Base-by-base conservation (phyloP, 2,329 filamentous ascomycete genomes). In the Monosporascus ibericus region DNA sequence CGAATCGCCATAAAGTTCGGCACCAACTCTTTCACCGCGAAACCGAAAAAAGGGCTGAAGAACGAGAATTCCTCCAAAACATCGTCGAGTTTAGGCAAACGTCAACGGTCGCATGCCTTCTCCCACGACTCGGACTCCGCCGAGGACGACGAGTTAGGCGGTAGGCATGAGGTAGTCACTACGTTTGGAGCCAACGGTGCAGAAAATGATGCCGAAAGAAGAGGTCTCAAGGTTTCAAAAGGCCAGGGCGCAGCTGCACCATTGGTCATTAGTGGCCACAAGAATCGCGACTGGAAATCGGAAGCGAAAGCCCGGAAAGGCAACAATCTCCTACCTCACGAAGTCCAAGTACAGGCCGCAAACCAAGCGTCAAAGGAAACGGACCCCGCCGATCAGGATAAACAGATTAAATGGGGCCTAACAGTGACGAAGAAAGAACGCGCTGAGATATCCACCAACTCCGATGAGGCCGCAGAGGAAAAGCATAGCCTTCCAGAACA, bases 1-100 rank as follows among this genome's bases (percentile, higher is more conserved):
- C 64, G 75, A 25, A 78, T 80, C 61, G 75, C 76, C 55, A 79
- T 80, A 47, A 78, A 74, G 51, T 72, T 80, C 39, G 72, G 74
- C 37, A 56, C 66, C 6, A 47, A 63, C 18, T 52, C 63, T 27
- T 63, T 66, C 9, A 63, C 64, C 25, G 65, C 61, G 7, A 66
- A 57, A 49, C 56, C 60, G 17, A 58, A 60, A 53, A 68, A 66
- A 38, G 54, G 60, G 25, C 55, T 62, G 20, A 69, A 67, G 42
- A 60, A 56, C 44, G 51, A 56, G 5, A 53, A 53, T 11, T 60
- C 53, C 17, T 60, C 67, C 8, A 63, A 68, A 17, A 73, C 73
- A 3, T 63, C 74, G 0, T 75, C 76, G 4, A 61, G 68, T 4
- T 65, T 81, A 15, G 78, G 78, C 54, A 81, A 81, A 61, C 74